Evolutionary conservation across 148 eudicot species (phyloP).

Genomic region (Rhododendron henanense): DNA sequence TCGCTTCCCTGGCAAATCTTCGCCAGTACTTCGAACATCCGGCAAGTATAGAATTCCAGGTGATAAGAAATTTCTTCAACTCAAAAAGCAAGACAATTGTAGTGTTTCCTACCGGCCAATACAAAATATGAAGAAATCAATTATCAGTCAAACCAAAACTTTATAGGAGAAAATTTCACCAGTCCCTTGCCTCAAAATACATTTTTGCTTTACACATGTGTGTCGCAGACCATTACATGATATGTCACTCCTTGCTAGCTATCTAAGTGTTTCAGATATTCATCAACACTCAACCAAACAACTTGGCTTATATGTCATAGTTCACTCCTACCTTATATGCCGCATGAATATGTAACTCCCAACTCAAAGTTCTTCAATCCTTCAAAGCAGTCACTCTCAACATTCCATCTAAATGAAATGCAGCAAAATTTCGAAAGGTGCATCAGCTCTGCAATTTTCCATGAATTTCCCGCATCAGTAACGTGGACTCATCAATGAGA

Average conservation of each 20-base stretch:
- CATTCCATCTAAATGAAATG: not conserved
- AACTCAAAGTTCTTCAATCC: conserved; percentile 1
- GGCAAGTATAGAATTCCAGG: not conserved
- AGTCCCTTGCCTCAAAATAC: not conserved
- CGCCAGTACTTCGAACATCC: not conserved
- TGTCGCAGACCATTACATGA: not conserved
- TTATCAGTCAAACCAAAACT: not conserved
- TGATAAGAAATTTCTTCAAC: not conserved
- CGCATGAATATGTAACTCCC: not conserved
- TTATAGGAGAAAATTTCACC: not conserved
- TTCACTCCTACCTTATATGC: not conserved
- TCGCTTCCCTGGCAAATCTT: not conserved
- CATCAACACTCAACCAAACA: not conserved
- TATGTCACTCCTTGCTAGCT: not conserved
- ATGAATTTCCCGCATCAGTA: conserved; percentile 56
- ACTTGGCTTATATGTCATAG: not conserved
- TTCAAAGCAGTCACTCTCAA: conserved; percentile 5
- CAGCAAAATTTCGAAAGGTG: not conserved
- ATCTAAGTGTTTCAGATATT: not conserved
- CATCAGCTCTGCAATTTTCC: conserved; percentile 36
- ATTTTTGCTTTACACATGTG: not conserved
- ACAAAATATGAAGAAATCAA: not conserved
- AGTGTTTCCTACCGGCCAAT: not conserved
- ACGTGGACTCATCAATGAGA: conserved; percentile 42
- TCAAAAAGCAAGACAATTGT: not conserved